These are phyloP conservation scores for Austroboletus eburneus DNA, from an alignment of 768 basidiomycete species.

Conservation along the genomic window DNA sequence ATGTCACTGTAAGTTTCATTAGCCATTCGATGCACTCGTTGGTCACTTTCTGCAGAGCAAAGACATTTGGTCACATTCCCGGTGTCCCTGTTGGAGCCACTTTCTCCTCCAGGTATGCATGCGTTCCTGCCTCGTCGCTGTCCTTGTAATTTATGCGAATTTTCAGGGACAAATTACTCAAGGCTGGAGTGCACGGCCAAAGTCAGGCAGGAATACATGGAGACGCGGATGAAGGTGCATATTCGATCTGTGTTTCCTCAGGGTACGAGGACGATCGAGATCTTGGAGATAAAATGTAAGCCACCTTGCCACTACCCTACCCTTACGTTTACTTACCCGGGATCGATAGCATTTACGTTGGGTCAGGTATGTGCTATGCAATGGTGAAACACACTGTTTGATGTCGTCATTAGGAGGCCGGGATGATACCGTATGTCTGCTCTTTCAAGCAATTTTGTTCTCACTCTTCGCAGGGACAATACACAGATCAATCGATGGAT, in stretches of 20 bases:
- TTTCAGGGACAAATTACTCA: slow-evolving; percentile 19
- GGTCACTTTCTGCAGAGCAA: slow-evolving; percentile 6
- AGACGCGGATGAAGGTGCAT: slow-evolving; percentile 28
- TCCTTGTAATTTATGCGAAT: neutral
- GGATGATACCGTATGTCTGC: slow-evolving; percentile 14
- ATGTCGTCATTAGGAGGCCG: slow-evolving; percentile 22
- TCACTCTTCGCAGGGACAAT: slow-evolving; percentile 20
- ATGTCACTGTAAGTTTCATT: slow-evolving; percentile 18
- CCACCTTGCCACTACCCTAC: neutral
- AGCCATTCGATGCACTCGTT: neutral
- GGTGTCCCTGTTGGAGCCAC: slow-evolving; percentile 16
- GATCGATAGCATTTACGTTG: slow-evolving; percentile 36
- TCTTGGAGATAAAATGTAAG: slow-evolving; percentile 35
- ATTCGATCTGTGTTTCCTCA: slow-evolving; percentile 39
- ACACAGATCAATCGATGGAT: slow-evolving; percentile 21
- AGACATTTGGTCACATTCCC: slow-evolving; percentile 29
- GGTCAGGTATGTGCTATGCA: slow-evolving; percentile 20
- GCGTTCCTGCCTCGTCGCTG: neutral
- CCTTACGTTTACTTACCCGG: slow-evolving; percentile 4
- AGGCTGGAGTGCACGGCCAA: slow-evolving; percentile 33
- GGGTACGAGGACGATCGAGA: slow-evolving; percentile 43
- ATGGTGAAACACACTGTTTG: neutral
- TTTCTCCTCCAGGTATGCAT: slow-evolving; percentile 20
- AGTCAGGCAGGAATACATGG: slow-evolving; percentile 39
- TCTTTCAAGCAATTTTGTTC: neutral